phyloP scores from a whole-genome alignment of 257 asterid genomes.

The Eucommia ulmoides region DNA sequence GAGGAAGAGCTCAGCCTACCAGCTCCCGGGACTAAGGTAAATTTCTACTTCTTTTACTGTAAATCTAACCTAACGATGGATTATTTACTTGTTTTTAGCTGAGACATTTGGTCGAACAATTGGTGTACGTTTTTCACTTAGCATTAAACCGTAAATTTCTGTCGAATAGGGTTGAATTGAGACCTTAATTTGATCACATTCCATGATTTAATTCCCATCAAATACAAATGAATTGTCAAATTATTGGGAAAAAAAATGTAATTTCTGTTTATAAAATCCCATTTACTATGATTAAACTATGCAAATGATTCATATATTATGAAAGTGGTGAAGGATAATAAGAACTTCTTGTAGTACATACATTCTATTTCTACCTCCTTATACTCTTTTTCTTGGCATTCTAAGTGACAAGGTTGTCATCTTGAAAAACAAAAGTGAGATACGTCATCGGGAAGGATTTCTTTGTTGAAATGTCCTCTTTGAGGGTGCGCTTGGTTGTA shows the following conservation, averaged over 20 bases:
- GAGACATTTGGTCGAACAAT: constrained; percentile 31
- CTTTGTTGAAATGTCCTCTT: no score
- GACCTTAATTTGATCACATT: background rate
- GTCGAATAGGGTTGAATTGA: background rate
- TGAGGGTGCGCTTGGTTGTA: no score
- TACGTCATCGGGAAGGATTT: no score
- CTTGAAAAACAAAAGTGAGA: no score
- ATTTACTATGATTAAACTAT: background rate
- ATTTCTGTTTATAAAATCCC: background rate
- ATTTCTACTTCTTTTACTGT: background rate
- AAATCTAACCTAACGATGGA: background rate
- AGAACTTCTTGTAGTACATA: no score
- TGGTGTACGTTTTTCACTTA: constrained; percentile 6
- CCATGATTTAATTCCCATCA: background rate
- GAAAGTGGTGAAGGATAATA: no score
- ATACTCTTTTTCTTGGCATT: no score
- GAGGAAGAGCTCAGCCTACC: constrained; percentile 53
- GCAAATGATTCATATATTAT: background rate
- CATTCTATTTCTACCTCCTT: no score
- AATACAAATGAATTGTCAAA: background rate
- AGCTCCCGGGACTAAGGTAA: constrained; percentile 63
- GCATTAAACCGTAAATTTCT: background rate
- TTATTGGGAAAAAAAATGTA: background rate
- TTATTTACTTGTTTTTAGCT: background rate
- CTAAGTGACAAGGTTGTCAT: no score